Conservation (phyloP, 805 yeast genomes). For the Yarrowia osloensis region DNA sequence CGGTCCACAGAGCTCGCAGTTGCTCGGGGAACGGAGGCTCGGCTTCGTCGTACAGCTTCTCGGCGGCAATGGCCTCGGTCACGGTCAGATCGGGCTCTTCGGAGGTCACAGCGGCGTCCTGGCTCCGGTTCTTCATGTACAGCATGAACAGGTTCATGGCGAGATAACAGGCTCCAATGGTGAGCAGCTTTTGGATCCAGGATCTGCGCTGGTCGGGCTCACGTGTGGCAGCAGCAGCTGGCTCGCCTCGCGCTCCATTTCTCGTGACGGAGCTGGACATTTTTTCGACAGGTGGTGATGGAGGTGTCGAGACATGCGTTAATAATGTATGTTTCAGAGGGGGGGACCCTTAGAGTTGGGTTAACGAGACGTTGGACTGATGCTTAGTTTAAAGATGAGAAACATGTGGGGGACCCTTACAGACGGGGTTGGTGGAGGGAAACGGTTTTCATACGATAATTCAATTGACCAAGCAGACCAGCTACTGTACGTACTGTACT, state of each 20-base stretch:
- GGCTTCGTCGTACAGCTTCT: neutral
- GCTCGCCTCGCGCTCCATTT: neutral
- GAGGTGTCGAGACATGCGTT: neutral
- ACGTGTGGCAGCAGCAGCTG: neutral
- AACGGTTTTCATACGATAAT: too few species aligned
- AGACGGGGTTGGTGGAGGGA: too few species aligned
- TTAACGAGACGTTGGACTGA: too few species aligned
- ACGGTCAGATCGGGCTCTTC: constrained; percentile 17
- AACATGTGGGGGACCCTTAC: too few species aligned
- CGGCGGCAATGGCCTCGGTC: constrained; percentile 2
- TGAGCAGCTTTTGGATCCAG: constrained; percentile 9
- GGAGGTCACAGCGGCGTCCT: neutral
- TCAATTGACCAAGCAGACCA: too few species aligned
- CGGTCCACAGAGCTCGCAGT: constrained; percentile 11
- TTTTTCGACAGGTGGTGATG: neutral
- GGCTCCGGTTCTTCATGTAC: neutral
- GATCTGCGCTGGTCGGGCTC: constrained; percentile 10
- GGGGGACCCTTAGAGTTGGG: too few species aligned
- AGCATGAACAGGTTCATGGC: constrained; percentile 11
- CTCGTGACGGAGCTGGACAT: neutral
- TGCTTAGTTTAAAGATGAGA: too few species aligned
- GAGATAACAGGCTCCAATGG: neutral
- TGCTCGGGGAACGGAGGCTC: neutral
- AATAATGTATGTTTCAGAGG: neutral
- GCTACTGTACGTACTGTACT: too few species aligned